Evolutionary conservation across 2,329 filamentous ascomycete species (phyloP).

Genomic region (Pseudopyrenochaeta lycopersici): DNA sequence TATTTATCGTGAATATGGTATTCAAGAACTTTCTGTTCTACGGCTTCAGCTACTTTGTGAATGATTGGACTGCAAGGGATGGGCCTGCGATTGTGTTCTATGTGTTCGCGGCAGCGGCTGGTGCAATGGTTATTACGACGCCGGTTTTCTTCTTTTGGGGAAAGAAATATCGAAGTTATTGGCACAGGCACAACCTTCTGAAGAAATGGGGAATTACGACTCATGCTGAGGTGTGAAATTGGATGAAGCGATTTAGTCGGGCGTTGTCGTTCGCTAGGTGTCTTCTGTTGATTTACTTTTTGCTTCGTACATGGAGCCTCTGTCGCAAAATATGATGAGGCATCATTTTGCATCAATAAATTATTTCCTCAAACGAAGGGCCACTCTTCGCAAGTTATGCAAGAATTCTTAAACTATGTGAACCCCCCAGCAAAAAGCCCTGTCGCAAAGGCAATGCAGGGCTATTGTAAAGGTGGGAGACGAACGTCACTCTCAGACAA

Average conservation of each 20-base stretch:
- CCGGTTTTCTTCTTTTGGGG: conserved; percentile 47
- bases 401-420: too few relatives aligned
- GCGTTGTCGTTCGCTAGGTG: neutral
- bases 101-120: conserved; percentile 42
- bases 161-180: conserved; percentile 46
- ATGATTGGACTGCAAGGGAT: conserved; percentile 50
- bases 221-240: conserved; percentile 39
- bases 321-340: too few relatives aligned
- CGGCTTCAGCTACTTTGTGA: conserved; percentile 55
- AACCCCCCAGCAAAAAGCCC: too few relatives aligned
- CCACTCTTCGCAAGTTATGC: too few relatives aligned
- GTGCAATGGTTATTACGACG: conserved; percentile 36
- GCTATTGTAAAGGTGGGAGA: too few relatives aligned
- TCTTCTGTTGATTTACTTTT: neutral
- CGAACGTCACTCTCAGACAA: too few relatives aligned
- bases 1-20: conserved; percentile 56
- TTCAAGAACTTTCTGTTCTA: conserved; percentile 58
- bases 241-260: neutral
- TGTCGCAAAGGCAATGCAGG: too few relatives aligned
- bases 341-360: too few relatives aligned
- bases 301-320: too few relatives aligned
- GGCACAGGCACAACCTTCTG: conserved; percentile 44
- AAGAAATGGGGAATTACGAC: conserved; percentile 45
- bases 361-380: too few relatives aligned
- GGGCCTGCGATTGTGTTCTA: conserved; percentile 52